Evolutionary conservation across 371 early-diverging fungal genomes (phyloP).

Genomic region (Circinella minor): DNA sequence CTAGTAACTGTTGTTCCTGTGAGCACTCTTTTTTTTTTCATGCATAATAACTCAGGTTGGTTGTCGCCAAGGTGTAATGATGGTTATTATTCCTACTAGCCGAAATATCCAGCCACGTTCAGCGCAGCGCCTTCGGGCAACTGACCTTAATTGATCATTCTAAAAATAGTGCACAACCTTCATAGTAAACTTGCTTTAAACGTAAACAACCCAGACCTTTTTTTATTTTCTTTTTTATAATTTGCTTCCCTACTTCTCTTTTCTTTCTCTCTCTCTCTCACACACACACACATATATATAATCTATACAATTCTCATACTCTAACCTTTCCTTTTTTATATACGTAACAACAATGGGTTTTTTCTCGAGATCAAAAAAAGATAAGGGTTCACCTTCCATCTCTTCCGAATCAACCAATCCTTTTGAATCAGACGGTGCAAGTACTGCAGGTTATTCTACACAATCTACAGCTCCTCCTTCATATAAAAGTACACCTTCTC

Average conservation of each 20-base stretch:
- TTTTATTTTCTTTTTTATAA: not conserved
- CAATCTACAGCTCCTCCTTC: conserved; percentile 8
- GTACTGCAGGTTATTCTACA: conserved; percentile 3
- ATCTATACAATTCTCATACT: not conserved
- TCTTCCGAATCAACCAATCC: conserved; percentile 28
- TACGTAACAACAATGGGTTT: not conserved
- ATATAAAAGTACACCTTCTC: conserved; percentile 1
- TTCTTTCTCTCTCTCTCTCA: too few species aligned
- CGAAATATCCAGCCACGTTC: conserved; percentile 1
- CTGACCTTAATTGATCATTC: not conserved
- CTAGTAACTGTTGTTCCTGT: too few species aligned
- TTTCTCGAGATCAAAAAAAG: conserved; percentile 30
- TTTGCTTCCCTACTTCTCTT: too few species aligned
- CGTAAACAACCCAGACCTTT: not conserved
- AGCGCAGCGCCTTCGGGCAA: conserved; percentile 1
- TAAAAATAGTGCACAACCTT: not conserved
- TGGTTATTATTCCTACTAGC: not conserved
- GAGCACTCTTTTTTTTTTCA: too few species aligned
- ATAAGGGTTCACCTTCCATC: conserved; percentile 20
- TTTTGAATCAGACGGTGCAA: conserved; percentile 19
- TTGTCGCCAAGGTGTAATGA: too few species aligned
- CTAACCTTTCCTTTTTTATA: not conserved
- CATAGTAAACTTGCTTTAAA: not conserved
- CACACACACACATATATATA: too few species aligned
- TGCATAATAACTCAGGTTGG: too few species aligned